These are phyloP conservation scores for Boletus rubescentipes DNA, from an alignment of 768 basidiomycete species.

Conservation along the genomic window DNA sequence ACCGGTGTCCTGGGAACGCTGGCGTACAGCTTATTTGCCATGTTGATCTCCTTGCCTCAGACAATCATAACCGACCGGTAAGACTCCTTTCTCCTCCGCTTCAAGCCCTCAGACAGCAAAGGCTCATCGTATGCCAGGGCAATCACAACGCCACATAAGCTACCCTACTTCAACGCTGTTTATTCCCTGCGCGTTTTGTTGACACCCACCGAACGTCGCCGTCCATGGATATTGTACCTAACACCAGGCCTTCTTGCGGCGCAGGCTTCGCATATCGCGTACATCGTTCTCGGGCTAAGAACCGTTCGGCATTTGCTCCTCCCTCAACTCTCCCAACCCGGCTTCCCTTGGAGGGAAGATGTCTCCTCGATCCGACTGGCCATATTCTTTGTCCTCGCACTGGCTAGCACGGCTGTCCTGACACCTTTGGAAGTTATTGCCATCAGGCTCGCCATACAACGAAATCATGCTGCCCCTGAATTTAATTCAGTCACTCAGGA, in stretches of 20 bases:
- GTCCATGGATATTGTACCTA: slow-evolving; percentile 78
- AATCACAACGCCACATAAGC: slow-evolving; percentile 78
- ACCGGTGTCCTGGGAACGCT: slow-evolving; percentile 61
- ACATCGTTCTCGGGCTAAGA: slow-evolving; percentile 43
- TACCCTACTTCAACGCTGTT: slow-evolving; percentile 59
- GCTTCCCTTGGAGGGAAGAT: slow-evolving; percentile 36
- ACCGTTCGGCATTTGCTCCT: slow-evolving; percentile 54
- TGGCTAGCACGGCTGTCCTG: slow-evolving; percentile 56
- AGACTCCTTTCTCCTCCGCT: slow-evolving; percentile 12
- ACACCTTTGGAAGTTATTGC: slow-evolving; percentile 80
- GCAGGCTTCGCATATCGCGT: slow-evolving; percentile 44
- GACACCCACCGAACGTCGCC: slow-evolving; percentile 76
- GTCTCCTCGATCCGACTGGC: slow-evolving; percentile 50
- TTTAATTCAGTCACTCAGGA: slow-evolving; percentile 77
- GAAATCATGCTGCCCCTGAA: slow-evolving; percentile 76
- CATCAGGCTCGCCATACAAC: slow-evolving; percentile 77
- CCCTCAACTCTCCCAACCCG: slow-evolving; percentile 45
- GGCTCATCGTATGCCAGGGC: slow-evolving; percentile 45
- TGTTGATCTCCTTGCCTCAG: slow-evolving; percentile 66
- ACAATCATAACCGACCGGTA: slow-evolving; percentile 78
- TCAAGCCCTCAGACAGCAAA: neutral
- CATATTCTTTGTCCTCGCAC: slow-evolving; percentile 57
- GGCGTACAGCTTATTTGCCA: slow-evolving; percentile 60
- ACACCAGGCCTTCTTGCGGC: slow-evolving; percentile 65
- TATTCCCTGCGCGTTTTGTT: slow-evolving; percentile 67